Conservation (phyloP, 2,329 filamentous ascomycete genomes). For the Cucurbitaria berberidis region DNA sequence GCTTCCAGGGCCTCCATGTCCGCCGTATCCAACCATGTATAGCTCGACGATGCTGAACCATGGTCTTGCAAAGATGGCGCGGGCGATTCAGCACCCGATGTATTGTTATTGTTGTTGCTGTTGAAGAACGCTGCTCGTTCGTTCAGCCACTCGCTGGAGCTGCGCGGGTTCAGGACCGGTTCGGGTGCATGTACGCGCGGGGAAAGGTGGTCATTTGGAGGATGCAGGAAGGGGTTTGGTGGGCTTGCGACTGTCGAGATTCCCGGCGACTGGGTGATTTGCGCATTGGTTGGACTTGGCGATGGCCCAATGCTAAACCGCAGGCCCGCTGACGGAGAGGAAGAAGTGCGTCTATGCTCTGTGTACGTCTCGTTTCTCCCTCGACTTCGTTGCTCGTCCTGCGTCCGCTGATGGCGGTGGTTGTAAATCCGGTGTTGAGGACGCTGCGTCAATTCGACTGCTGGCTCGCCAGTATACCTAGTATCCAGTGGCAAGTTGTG, state of each 20-base stretch:
- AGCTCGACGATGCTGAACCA: not conserved
- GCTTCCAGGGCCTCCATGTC: slow-evolving; percentile 9
- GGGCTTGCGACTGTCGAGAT: not conserved
- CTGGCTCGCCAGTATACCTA: not conserved
- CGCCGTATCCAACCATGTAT: not conserved
- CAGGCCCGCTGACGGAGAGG: not conserved
- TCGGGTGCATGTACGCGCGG: not conserved
- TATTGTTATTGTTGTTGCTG: not conserved
- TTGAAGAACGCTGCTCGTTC: slow-evolving; percentile 16
- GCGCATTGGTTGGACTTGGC: not conserved
- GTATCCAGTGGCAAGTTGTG: not conserved
- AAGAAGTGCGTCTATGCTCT: not conserved
- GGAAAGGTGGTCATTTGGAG: not conserved
- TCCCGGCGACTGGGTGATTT: not conserved
- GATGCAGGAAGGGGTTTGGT: slow-evolving; percentile 8
- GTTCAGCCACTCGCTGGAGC: slow-evolving; percentile 11
- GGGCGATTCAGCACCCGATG: not conserved
- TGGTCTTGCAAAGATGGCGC: not conserved
- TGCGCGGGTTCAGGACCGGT: not conserved
- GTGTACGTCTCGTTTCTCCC: not conserved
- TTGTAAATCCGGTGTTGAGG: not conserved
- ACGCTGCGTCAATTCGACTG: not conserved
- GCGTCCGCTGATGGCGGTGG: not conserved
- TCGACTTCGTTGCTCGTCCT: not conserved
- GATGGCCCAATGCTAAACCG: not conserved